These are phyloP conservation scores for Camelina neglecta DNA, from an alignment of 345 rosid genomes.

Conservation along the genomic window DNA sequence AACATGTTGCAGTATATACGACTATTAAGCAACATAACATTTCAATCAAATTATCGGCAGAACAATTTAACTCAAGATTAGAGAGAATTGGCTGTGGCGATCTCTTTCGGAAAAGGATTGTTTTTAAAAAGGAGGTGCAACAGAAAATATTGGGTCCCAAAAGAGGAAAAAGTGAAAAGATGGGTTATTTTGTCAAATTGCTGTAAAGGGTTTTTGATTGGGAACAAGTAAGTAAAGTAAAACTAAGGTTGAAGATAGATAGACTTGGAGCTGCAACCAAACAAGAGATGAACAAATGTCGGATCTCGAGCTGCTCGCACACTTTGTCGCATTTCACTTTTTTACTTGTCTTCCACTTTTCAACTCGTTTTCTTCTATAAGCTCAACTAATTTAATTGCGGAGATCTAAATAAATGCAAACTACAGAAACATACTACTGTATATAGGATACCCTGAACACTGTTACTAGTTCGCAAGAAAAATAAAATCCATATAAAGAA, in stretches of 20 bases:
- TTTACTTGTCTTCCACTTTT: conserved; percentile 28
- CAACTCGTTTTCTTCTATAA: neutral
- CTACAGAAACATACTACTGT: neutral
- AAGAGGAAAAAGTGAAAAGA: conserved; percentile 30
- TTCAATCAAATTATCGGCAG: too few relatives aligned
- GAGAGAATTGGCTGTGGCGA: neutral
- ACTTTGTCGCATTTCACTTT: conserved; percentile 40
- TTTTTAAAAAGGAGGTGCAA: neutral
- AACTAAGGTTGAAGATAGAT: neutral
- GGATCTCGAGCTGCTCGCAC: conserved; percentile 41
- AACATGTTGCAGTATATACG: too few relatives aligned
- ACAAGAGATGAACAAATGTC: conserved; percentile 37
- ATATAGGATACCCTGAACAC: neutral
- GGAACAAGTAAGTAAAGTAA: conserved; percentile 9
- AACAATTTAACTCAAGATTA: too few relatives aligned
- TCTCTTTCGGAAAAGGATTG: neutral
- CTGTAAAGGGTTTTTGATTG: conserved; percentile 7
- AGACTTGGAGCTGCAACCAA: conserved; percentile 18
- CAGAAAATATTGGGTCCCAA: conserved; percentile 27
- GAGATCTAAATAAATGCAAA: conserved; percentile 12
- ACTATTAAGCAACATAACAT: too few relatives aligned
- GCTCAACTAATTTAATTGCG: conserved; percentile 6
- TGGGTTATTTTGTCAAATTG: conserved; percentile 36
- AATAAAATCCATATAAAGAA: neutral
- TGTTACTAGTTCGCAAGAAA: neutral